Evolutionary conservation across 768 basidiomycete genomes (phyloP).

Genomic region (Lactarius quietus): DNA sequence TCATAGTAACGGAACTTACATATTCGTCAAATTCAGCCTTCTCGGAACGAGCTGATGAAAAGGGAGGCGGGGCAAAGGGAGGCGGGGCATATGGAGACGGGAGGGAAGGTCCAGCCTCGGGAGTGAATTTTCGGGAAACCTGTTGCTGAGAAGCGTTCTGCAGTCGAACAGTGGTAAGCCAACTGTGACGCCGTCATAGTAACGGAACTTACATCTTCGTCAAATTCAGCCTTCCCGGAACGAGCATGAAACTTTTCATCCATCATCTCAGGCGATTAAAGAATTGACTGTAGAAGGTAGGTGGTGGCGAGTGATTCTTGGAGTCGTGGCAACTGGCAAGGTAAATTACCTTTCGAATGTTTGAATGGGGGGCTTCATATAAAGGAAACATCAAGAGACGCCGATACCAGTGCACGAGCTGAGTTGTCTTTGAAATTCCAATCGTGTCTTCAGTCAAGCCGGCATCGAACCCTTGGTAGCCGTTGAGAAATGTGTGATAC

Average conservation of each 20-base stretch:
- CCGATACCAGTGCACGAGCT: no score
- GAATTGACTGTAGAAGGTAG: background rate
- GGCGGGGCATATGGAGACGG: slow-evolving; percentile 1
- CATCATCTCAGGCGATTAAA: slow-evolving; percentile 10
- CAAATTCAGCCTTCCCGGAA: slow-evolving; percentile 1
- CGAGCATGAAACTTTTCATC: background rate
- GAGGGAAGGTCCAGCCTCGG: background rate
- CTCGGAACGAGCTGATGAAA: slow-evolving; percentile 5
- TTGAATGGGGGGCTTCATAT: background rate
- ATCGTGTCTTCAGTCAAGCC: no score
- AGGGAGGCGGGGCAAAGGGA: background rate
- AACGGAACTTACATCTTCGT: slow-evolving; percentile 7
- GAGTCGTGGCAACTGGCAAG: background rate
- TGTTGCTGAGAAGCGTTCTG: background rate
- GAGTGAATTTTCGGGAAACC: background rate
- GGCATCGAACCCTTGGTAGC: no score
- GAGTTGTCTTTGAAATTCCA: no score
- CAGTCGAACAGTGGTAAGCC: background rate
- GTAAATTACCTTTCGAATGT: background rate
- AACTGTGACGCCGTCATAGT: no score
- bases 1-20: background rate
- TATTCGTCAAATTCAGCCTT: slow-evolving; percentile 4
- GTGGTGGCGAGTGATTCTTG: background rate
- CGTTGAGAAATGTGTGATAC: no score
- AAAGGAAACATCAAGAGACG: no score